A percentile compares a stretch with the other conserved stretches of the same genome.
Conservation (phyloP, 768 basidiomycete species). For the Chalciporus piperatus region DNA sequence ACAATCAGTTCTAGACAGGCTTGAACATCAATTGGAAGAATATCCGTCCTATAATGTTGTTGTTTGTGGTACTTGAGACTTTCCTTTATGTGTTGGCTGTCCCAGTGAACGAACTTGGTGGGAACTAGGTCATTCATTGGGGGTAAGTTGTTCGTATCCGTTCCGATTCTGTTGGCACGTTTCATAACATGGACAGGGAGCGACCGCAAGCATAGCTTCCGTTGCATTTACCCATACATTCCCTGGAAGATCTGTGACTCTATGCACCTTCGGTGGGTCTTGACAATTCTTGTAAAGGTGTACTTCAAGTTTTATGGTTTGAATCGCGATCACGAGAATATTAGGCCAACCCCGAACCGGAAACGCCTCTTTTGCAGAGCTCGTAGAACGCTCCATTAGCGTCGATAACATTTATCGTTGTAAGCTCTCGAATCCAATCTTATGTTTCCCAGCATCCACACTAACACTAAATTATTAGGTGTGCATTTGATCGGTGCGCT, state of each 20-base stretch:
- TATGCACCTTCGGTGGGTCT: slow-evolving; percentile 46
- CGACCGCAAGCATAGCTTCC: slow-evolving; percentile 39
- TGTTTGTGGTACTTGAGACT: slow-evolving; percentile 25
- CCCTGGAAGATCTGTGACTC: slow-evolving; percentile 18
- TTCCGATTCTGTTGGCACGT: no score
- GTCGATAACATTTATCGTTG: slow-evolving; percentile 41
- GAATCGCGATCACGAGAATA: not conserved
- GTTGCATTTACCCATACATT: slow-evolving; percentile 32
- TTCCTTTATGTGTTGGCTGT: not conserved
- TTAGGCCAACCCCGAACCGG: slow-evolving; percentile 52
- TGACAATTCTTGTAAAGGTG: no score
- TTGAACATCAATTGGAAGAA: slow-evolving; percentile 29
- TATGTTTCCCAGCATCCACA: not conserved
- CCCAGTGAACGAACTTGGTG: slow-evolving; percentile 1
- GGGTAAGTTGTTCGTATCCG: slow-evolving; percentile 21
- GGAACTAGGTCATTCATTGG: slow-evolving; percentile 40
- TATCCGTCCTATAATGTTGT: slow-evolving; percentile 35
- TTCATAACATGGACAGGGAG: slow-evolving; percentile 27
- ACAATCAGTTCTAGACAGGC: slow-evolving; percentile 24
- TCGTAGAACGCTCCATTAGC: slow-evolving; percentile 40
- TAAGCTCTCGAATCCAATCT: slow-evolving; percentile 11
- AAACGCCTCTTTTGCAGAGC: slow-evolving; percentile 37
- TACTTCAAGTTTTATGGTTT: not conserved
- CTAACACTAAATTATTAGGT: slow-evolving; percentile 28
- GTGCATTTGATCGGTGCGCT: slow-evolving; percentile 44